Percentiles rank a stretch among this genome's conserved stretches.
These are phyloP conservation scores for Aspergillus sp. DNA, from an alignment of 2,329 filamentous ascomycete species.

Conservation along the genomic window DNA sequence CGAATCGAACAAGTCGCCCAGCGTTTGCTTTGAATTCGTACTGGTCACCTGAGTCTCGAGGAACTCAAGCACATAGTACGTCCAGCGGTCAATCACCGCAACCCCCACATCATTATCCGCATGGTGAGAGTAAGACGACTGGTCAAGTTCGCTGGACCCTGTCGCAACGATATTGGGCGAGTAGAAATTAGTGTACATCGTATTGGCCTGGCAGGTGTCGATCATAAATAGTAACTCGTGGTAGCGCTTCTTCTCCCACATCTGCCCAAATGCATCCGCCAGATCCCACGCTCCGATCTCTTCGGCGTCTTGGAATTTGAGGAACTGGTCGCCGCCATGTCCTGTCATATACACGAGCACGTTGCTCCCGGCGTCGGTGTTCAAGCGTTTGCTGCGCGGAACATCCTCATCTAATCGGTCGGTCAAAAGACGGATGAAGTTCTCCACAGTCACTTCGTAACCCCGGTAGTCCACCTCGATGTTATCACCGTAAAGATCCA, in stretches of 20 bases:
- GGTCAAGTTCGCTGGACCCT: conserved; percentile 91
- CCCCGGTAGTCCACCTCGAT: conserved; percentile 98
- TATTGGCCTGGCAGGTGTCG: conserved; percentile 98
- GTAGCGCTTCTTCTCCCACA: conserved; percentile 99
- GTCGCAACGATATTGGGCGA: conserved; percentile 98
- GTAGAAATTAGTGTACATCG: conserved; percentile 98
- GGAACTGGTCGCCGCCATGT: conserved; percentile 93
- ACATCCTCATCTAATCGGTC: conserved; percentile 94
- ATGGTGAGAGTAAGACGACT: conserved; percentile 96
- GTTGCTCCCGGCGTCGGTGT: conserved; percentile 94
- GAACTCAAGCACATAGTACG: conserved; percentile 97
- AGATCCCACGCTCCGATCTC: conserved; percentile 96
- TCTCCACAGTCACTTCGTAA: conserved; percentile 98
- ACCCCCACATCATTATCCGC: conserved; percentile 98
- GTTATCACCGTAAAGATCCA: conserved; percentile 96
- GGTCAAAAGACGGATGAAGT: conserved; percentile 93
- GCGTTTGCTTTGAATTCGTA: conserved; percentile 79
- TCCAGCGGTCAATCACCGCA: conserved; percentile 97
- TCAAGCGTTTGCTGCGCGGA: conserved; percentile 85
- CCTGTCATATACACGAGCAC: conserved; percentile 99
- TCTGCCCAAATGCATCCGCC: conserved; percentile 96
- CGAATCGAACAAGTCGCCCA: conserved; percentile 93
- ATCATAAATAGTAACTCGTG: conserved; percentile 99
- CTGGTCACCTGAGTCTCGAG: conserved; percentile 87
- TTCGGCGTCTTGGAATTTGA: conserved; percentile 98